A percentile compares a stretch with the other conserved stretches of the same genome.
These are phyloP conservation scores for Trichoderma breve DNA, from an alignment of 2,329 filamentous ascomycete species.

Conservation along the genomic window DNA sequence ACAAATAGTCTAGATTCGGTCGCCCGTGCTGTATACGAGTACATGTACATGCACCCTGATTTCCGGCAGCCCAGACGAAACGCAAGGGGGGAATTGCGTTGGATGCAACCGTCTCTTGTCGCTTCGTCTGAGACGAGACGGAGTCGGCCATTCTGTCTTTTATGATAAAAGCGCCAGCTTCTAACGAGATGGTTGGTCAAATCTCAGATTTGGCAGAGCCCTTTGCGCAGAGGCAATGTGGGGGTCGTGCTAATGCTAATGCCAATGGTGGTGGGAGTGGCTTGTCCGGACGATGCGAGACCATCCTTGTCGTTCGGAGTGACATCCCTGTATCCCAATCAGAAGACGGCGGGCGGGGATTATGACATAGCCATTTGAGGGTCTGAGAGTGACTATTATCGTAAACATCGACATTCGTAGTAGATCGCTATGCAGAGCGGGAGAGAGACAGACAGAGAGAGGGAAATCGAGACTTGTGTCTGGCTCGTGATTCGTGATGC, in stretches of 20 bases:
- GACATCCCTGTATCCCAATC: conserved; percentile 18
- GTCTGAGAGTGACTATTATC: not conserved
- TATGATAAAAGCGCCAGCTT: conserved; percentile 6
- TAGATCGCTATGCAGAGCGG: not conserved
- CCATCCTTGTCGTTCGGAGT: conserved; percentile 17
- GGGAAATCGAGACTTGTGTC: not conserved
- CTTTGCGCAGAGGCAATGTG: not conserved
- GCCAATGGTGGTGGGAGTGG: not conserved
- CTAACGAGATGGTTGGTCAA: conserved; percentile 15
- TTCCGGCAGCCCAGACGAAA: not conserved
- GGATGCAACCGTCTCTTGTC: not conserved
- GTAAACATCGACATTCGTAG: not conserved
- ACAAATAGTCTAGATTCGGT: not conserved
- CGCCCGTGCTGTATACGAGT: not conserved
- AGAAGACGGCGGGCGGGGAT: conserved; percentile 15
- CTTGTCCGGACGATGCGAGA: not conserved
- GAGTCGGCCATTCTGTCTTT: conserved; percentile 11
- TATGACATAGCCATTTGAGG: conserved; percentile 20
- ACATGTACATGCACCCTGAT: not conserved
- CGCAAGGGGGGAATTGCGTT: conserved; percentile 5
- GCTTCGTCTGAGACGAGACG: conserved; percentile 15
- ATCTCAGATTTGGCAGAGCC: conserved; percentile 7
- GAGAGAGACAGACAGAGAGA: not conserved
- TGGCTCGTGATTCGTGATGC: not conserved
- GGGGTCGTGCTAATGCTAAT: not conserved